These are phyloP conservation scores for Candida golubevii DNA, from an alignment of 805 yeast genomes.

Conservation along the genomic window DNA sequence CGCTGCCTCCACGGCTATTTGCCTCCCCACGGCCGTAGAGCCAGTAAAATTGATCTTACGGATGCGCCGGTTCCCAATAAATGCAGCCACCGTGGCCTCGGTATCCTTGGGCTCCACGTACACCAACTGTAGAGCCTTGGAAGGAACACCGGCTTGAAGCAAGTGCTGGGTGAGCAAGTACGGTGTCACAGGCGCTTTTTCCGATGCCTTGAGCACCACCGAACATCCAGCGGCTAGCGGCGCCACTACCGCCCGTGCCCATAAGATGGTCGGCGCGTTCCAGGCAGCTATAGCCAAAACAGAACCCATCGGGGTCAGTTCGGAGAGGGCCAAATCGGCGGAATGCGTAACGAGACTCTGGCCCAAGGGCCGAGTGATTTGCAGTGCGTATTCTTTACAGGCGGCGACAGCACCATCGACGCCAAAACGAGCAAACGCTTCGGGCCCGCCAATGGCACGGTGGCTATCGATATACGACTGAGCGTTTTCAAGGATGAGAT, in stretches of 20 bases:
- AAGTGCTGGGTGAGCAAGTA: slow-evolving; percentile 31
- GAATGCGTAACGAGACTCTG: slow-evolving; percentile 10
- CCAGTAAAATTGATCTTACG: slow-evolving; percentile 45
- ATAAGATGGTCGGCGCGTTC: slow-evolving; percentile 45
- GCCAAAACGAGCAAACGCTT: slow-evolving; percentile 5
- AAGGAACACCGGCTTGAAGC: slow-evolving; percentile 37
- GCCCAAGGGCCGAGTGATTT: slow-evolving; percentile 17
- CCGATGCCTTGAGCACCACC: slow-evolving; percentile 40
- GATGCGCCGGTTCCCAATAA: slow-evolving; percentile 26
- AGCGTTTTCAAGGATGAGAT: slow-evolving; percentile 12
- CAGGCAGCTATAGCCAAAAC: slow-evolving; percentile 45
- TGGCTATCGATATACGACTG: slow-evolving; percentile 10
- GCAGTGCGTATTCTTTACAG: slow-evolving; percentile 11
- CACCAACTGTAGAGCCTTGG: slow-evolving; percentile 31
- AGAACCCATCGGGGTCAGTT: slow-evolving; percentile 42
- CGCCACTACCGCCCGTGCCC: slow-evolving; percentile 36
- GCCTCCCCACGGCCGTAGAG: slow-evolving; percentile 36
- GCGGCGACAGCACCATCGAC: slow-evolving; percentile 10
- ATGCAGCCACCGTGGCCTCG: slow-evolving; percentile 18
- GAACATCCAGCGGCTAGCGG: slow-evolving; percentile 50
- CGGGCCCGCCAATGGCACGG: slow-evolving; percentile 9
- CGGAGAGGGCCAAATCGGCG: slow-evolving; percentile 24
- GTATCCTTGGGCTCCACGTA: slow-evolving; percentile 26
- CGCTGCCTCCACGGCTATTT: slow-evolving; percentile 35
- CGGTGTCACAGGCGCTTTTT: slow-evolving; percentile 32